Percentiles rank a stretch among this genome's conserved stretches.
These are phyloP conservation scores for Persicaria maculosa DNA, from an alignment of 148 eudicot species.

Conservation along the genomic window DNA sequence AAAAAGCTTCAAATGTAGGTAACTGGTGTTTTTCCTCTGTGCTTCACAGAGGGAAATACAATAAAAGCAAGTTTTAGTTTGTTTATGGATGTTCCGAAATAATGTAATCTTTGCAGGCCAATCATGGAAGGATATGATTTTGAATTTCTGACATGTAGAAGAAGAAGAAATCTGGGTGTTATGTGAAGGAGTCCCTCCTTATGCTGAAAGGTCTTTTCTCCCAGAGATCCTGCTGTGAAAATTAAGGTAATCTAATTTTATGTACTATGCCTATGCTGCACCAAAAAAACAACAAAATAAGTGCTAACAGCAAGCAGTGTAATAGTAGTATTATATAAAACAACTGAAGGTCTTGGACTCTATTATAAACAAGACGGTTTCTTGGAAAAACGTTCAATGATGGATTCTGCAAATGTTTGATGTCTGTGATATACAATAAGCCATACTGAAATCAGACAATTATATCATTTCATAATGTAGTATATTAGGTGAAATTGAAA, in stretches of 20 bases:
- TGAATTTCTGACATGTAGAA: constrained; percentile 13
- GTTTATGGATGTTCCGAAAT: not conserved
- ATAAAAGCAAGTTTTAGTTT: not conserved
- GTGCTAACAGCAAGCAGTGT: not conserved
- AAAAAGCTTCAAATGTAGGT: constrained; percentile 54
- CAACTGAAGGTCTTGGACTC: not conserved
- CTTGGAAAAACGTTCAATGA: not conserved
- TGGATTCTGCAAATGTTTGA: not conserved
- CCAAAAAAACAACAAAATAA: not conserved
- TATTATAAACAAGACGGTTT: not conserved
- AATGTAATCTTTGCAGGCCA: constrained; percentile 4
- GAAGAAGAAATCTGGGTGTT: constrained; percentile 49
- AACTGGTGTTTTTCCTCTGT: not conserved
- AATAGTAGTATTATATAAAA: not conserved
- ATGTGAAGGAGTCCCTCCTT: constrained; percentile 54
- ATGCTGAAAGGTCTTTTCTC: constrained; percentile 49
- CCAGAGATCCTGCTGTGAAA: constrained; percentile 71
- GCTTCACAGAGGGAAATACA: not conserved
- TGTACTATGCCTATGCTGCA: not conserved
- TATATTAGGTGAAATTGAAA: not conserved
- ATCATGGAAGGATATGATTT: constrained; percentile 15
- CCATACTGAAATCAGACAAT: not conserved
- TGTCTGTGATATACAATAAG: not conserved
- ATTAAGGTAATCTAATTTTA: constrained; percentile 42
- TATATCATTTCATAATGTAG: not conserved